Percentiles rank a stretch among this genome's conserved stretches.
phyloP scores from a whole-genome alignment of 768 basidiomycete genomes.

The Nidularia sp. region DNA sequence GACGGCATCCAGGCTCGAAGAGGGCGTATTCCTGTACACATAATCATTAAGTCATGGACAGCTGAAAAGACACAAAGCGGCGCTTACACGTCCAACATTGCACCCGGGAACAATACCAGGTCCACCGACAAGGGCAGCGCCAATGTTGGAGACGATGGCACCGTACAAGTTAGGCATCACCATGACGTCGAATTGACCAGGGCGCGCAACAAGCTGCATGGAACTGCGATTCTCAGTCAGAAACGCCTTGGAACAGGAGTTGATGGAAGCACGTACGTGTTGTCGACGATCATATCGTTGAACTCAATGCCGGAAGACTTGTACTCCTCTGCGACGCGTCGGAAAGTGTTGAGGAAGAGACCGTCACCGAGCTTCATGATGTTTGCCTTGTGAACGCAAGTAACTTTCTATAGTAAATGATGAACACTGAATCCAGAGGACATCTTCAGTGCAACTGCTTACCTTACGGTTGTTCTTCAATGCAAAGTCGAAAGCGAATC shows the following conservation, averaged over 20 bases:
- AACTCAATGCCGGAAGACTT: slow-evolving; percentile 84
- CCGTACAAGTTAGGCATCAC: slow-evolving; percentile 98
- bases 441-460: slow-evolving; percentile 6
- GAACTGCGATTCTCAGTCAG: slow-evolving; percentile 46
- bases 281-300: slow-evolving; percentile 99
- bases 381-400: slow-evolving; percentile 99
- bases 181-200: slow-evolving; percentile 98
- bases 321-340: slow-evolving; percentile 94
- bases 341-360: slow-evolving; percentile 98
- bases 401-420: slow-evolving; percentile 75
- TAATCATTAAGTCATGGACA: slow-evolving; percentile 6
- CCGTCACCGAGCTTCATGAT: slow-evolving; percentile 99
- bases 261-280: slow-evolving; percentile 59
- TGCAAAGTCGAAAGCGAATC: slow-evolving; percentile 99
- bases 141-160: slow-evolving; percentile 97
- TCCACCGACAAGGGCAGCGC: slow-evolving; percentile 96
- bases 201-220: slow-evolving; percentile 98
- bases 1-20: slow-evolving; percentile 98
- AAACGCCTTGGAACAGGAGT: background rate
- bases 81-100: slow-evolving; percentile 85
- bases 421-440: slow-evolving; percentile 1
- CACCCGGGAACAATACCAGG: slow-evolving; percentile 98
- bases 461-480: slow-evolving; percentile 98
- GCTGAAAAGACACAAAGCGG: background rate
- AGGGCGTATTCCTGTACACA: slow-evolving; percentile 84